A percentile compares a stretch with the other conserved stretches of the same genome.
phyloP scores from a whole-genome alignment of 2,329 filamentous ascomycete species.

The Fusarium fracticaudum region DNA sequence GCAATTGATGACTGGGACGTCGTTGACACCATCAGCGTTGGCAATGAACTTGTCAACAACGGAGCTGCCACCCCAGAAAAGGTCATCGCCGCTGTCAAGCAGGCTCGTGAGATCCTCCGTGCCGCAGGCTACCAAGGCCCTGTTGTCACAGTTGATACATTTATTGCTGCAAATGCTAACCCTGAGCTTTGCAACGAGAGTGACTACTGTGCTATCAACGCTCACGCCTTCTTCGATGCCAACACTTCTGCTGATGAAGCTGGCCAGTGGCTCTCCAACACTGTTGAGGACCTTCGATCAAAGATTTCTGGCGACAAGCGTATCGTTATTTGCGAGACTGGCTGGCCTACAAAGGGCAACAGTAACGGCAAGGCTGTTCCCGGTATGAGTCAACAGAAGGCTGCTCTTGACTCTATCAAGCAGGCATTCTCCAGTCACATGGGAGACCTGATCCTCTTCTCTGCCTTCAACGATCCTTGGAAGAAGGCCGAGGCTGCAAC shows the following conservation, averaged over 20 bases:
- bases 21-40: slow-evolving; percentile 78
- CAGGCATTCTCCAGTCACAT: slow-evolving; percentile 62
- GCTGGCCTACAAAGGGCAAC: slow-evolving; percentile 79
- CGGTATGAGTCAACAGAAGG: slow-evolving; percentile 70
- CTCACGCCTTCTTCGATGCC: slow-evolving; percentile 84
- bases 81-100: slow-evolving; percentile 67
- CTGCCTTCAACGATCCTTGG: slow-evolving; percentile 83
- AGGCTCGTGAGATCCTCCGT: slow-evolving; percentile 67
- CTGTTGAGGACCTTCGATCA: slow-evolving; percentile 57
- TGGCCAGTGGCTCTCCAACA: slow-evolving; percentile 72
- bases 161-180: slow-evolving; percentile 71
- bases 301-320: slow-evolving; percentile 62
- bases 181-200: slow-evolving; percentile 76
- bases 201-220: slow-evolving; percentile 84
- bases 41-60: slow-evolving; percentile 82
- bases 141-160: slow-evolving; percentile 84
- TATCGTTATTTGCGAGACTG: slow-evolving; percentile 81
- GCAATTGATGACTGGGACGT: slow-evolving; percentile 72
- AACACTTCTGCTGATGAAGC: slow-evolving; percentile 67
- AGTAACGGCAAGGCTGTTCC: slow-evolving; percentile 76
- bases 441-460: slow-evolving; percentile 74
- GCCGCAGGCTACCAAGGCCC: slow-evolving; percentile 74
- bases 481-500: slow-evolving; percentile 71
- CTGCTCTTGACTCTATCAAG: slow-evolving; percentile 73
- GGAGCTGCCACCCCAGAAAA: slow-evolving; percentile 61